Evolutionary conservation across 176 grass and related monocot species (phyloP), one percentile per base, ranked within the genome.

Genomic region (Oryza longistaminata): DNA sequence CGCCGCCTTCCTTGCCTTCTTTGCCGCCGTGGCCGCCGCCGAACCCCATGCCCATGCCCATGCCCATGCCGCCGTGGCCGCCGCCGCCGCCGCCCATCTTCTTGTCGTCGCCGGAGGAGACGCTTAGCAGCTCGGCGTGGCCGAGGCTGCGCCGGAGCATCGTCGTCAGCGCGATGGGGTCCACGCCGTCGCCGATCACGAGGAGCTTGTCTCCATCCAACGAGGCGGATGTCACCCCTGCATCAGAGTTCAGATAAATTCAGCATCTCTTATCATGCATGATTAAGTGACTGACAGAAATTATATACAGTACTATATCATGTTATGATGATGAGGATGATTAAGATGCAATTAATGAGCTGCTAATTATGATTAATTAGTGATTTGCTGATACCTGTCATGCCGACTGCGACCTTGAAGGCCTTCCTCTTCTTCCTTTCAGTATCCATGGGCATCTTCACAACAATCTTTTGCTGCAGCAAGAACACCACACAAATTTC

Each of bases 391-490:
- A n/a, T 92, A 95, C 93, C 93, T 11, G 82, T 29, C 86, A 91
- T 78, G 46, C 83, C 67, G 11, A 93, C 93, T 27, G 93, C 91
- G 64, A 88, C 82, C 86, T 93, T 95, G 72, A 95, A 89, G 81
- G 88, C 93, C 81, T 93, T 96, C 75, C 80, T 82, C 67, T 68
- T 88, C 72, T 85, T 96, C 83, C 64, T 93, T 71, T 90, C 78
- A 2, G 88, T 81, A 16, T 95, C 93, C 77, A 93, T 74, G 1
- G 71, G 58, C 74, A 95, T 44, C 83, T 87, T 95, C 50, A 95
- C 76, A 21, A 95, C 86, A 73, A 95, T 81, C 88, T 95, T 95
- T 93, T 95, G 93, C 93, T 93, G 85, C 76, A 88, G 22, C 55
- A 78, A 45, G 37, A 50, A 3, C 13, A 65, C 44, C 62, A 21